Conservation (phyloP, 2,329 filamentous ascomycete species). For the Beauveria brongniartii region DNA sequence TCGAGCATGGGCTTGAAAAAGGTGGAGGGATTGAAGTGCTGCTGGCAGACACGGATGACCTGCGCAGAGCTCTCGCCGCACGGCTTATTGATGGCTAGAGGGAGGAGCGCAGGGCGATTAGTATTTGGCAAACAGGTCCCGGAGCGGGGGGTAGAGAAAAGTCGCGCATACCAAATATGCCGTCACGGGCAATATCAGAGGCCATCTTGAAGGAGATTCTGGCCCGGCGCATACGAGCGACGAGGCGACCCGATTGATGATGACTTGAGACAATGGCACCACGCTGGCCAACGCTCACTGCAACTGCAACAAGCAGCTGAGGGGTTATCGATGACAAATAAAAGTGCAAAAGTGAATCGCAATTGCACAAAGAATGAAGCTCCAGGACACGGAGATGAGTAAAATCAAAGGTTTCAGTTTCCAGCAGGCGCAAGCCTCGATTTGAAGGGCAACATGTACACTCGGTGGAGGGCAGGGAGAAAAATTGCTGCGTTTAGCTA, state of each 20-base stretch:
- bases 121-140: not conserved
- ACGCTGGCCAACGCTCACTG: not conserved
- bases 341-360: not conserved
- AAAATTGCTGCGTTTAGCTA: not conserved
- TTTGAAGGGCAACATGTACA: not conserved
- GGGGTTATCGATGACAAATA: not conserved
- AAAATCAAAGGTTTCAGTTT: not conserved
- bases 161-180: constrained; percentile 45
- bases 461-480: not conserved
- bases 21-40: constrained; percentile 70
- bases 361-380: not conserved
- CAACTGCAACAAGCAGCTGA: not conserved
- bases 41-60: constrained; percentile 80
- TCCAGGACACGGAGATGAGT: not conserved
- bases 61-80: constrained; percentile 80
- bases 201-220: constrained; percentile 41
- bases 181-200: constrained; percentile 44
- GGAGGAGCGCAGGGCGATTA: not conserved
- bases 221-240: constrained; percentile 22
- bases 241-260: not conserved
- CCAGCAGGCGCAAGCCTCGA: not conserved
- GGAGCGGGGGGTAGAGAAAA: not conserved
- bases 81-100: constrained; percentile 84
- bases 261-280: not conserved
- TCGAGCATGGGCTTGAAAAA: constrained; percentile 74